Evolutionary conservation across 805 yeast species (phyloP).

Genomic region (Saccharomyces mikatae): DNA sequence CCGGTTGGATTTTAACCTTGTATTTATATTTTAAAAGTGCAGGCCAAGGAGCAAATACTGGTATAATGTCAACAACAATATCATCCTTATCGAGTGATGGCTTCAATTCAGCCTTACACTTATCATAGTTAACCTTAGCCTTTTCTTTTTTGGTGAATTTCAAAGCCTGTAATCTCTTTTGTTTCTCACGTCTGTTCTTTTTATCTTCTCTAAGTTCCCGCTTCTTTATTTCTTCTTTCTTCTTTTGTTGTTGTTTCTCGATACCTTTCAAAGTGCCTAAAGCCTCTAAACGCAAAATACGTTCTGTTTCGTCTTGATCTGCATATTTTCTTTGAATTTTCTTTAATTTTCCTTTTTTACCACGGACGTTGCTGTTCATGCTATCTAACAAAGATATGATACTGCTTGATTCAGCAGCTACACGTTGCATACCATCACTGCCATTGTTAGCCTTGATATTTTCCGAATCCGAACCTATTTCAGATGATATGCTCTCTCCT

Average conservation of each 20-base stretch:
- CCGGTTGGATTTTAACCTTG: constrained; percentile 76
- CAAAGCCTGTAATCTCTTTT: constrained; percentile 32
- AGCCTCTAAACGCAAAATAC: constrained; percentile 63
- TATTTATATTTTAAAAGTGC: constrained; percentile 67
- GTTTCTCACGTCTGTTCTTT: constrained; percentile 31
- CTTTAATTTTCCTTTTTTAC: constrained; percentile 77
- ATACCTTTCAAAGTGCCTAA: constrained; percentile 71
- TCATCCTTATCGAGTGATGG: constrained; percentile 36
- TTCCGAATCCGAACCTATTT: background rate
- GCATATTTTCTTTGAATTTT: constrained; percentile 77
- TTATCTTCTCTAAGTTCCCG: constrained; percentile 30
- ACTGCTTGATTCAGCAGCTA: constrained; percentile 5
- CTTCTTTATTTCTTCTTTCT: constrained; percentile 29
- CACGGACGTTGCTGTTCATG: constrained; percentile 50
- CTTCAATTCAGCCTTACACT: constrained; percentile 34
- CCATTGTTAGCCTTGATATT: background rate
- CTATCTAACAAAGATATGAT: constrained; percentile 19
- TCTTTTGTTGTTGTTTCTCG: constrained; percentile 32
- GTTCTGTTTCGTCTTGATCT: constrained; percentile 88
- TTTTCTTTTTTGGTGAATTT: constrained; percentile 32
- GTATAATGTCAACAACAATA: constrained; percentile 54
- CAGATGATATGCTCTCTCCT: background rate
- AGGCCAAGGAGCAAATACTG: constrained; percentile 91
- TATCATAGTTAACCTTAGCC: constrained; percentile 38
- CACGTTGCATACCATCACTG: background rate